A percentile compares a stretch with the other conserved stretches of the same genome.
These are phyloP conservation scores for Rhamnella rubrinervis DNA, from an alignment of 331 rosid species.

Conservation along the genomic window DNA sequence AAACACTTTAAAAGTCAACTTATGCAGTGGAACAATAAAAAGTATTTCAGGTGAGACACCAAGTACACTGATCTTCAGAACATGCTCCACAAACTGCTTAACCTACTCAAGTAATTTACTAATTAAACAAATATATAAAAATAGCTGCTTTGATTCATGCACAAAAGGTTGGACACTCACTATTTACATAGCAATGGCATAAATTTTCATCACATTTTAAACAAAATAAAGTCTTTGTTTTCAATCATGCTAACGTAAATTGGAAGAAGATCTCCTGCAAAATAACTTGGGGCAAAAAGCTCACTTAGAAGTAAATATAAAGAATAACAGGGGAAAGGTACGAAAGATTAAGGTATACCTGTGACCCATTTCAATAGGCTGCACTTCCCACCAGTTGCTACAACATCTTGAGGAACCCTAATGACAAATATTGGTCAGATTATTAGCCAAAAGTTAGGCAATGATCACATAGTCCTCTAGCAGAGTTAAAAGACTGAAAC, in stretches of 20 bases:
- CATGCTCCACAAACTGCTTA: neutral
- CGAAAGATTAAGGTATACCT: constrained; percentile 38
- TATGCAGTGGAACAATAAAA: neutral
- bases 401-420: constrained; percentile 95
- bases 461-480: neutral
- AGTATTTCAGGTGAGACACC: neutral
- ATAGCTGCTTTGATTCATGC: neutral
- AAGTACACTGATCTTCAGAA: constrained; percentile 1
- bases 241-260: neutral
- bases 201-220: no score
- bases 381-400: constrained; percentile 89
- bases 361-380: constrained; percentile 76
- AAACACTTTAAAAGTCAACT: neutral
- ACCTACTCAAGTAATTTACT: neutral
- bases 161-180: no score
- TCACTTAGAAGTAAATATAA: neutral
- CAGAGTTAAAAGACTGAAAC: neutral
- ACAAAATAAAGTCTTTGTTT: no score
- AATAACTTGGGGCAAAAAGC: neutral
- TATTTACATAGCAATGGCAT: no score
- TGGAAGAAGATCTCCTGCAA: neutral
- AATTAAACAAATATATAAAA: neutral
- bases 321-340: neutral
- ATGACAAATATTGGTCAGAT: constrained; percentile 11
- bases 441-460: constrained; percentile 11